Percentiles rank a stretch among this genome's conserved stretches.
phyloP scores from a whole-genome alignment of 1,284 basidiomycete genomes.

The Caloboletus firmus region DNA sequence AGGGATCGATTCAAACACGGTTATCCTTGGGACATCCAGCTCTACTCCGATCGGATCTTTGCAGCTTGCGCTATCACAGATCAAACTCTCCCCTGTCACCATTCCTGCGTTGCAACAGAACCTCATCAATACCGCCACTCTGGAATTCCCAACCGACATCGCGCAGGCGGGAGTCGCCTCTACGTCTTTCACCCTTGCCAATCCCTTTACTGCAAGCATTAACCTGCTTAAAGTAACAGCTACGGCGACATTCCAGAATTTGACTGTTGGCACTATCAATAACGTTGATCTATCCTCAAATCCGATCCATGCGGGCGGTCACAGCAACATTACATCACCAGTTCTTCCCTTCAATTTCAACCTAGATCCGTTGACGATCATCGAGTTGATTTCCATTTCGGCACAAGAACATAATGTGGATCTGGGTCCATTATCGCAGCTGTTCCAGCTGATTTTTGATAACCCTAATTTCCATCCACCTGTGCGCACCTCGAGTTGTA shows the following conservation, averaged over 20 bases:
- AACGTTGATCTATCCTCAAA: conserved; percentile 51
- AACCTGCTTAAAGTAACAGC: conserved; percentile 63
- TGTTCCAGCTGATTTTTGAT: conserved; percentile 58
- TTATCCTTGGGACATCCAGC: conserved; percentile 56
- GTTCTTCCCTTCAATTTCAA: conserved; percentile 65
- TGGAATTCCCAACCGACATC: conserved; percentile 60
- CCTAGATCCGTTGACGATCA: conserved; percentile 61
- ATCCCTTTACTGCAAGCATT: conserved; percentile 78
- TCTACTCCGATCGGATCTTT: conserved; percentile 70
- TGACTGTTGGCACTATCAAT: conserved; percentile 60
- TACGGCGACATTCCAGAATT: conserved; percentile 52
- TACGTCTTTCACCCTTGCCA: conserved; percentile 57
- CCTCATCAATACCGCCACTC: conserved; percentile 55
- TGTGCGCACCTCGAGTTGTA: not conserved
- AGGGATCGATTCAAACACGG: conserved; percentile 58
- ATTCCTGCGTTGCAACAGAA: conserved; percentile 71
- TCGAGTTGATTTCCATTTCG: conserved; percentile 55
- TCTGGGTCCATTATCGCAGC: conserved; percentile 60
- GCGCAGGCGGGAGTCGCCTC: conserved; percentile 57
- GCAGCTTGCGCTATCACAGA: conserved; percentile 62
- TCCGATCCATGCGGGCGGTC: conserved; percentile 63
- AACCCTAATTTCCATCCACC: conserved; percentile 52
- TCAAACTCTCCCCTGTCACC: conserved; percentile 58
- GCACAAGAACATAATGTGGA: conserved; percentile 57
- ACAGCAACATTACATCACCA: conserved; percentile 60